Base-by-base conservation (phyloP, 2,329 filamentous ascomycete species). In the Ramularia collo-cygni region DNA sequence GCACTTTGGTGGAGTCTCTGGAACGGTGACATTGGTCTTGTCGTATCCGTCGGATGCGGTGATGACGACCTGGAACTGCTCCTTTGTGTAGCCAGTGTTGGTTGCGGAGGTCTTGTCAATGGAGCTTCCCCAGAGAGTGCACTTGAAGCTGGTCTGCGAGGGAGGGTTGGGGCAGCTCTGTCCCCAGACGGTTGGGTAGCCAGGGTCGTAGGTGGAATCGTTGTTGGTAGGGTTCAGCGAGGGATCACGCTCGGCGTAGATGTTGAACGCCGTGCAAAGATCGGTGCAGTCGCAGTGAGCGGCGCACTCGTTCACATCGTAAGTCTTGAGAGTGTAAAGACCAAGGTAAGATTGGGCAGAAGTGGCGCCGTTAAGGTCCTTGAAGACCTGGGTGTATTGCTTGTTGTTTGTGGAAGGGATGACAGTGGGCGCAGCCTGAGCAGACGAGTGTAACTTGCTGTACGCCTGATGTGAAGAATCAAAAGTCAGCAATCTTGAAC, bases 141-240 rank as follows among this genome's bases (percentile, higher is more conserved):
- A 60, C 42, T 57, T 58, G 49, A 52, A 58, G 43, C 51, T 53
- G 16, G 57, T 58, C 41, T 58, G 55, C 10, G 48, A 51, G 16
- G 48, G 28, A 5, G 54, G 55, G 38, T 54, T 52, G 6, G 54
- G 48, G 46, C 56, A 59, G 35, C 43, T 29, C 4, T 38, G n/a
- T 12, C 44, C 44, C 49, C 52, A 55, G 4, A 51, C 42, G 15
- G 47, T 49, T 4, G 44, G 46, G 17, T 46, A 46, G 15, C 40
- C 40, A 15, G 38, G 37, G 38, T 50, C 38, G 14, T 46, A 46
- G 8, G 46, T 46, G 21, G 30, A 36, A 35, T 54, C 50, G 13
- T 53, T 53, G 21, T 48, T 51, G n/a, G 43, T 30, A 9, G 51
- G 48, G 33, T 47, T 47, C 15, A 53, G 39, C 8, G 48, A 50